Conservation (phyloP, 176 grass and related monocot genomes). For the Poa pratensis region DNA sequence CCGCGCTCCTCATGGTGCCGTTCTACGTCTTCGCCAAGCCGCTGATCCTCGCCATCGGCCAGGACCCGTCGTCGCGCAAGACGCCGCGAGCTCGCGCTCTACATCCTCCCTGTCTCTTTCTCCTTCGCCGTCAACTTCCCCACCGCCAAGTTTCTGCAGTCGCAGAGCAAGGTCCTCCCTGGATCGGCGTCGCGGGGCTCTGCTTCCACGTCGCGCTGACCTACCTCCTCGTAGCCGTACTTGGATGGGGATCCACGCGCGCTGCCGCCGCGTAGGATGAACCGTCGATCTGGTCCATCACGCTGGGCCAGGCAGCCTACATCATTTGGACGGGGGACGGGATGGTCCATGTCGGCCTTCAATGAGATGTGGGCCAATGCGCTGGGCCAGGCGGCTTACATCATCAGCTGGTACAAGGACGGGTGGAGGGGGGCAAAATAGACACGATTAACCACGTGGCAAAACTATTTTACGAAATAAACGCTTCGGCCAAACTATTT, state of each 20-base stretch:
- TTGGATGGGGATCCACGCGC: conserved; percentile 35
- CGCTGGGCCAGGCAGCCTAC: conserved; percentile 38
- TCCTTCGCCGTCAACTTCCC: background rate
- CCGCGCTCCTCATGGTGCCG: conserved; percentile 34
- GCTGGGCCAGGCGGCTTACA: conserved; percentile 44
- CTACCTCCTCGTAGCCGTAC: conserved; percentile 44
- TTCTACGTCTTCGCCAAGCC: conserved; percentile 53
- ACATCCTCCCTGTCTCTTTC: conserved; percentile 40
- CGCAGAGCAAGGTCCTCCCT: conserved; percentile 11
- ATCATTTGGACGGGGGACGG: conserved; percentile 22
- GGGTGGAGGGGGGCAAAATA: conserved; percentile 43
- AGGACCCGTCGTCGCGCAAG: conserved; percentile 55
- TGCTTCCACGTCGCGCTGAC: conserved; percentile 10
- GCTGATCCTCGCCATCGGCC: conserved; percentile 49
- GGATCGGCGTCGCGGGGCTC: background rate
- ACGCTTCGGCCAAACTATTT: no score
- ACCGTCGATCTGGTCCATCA: conserved; percentile 38
- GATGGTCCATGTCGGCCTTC: conserved; percentile 48
- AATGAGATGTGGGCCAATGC: conserved; percentile 44
- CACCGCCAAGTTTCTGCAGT: conserved; percentile 4
- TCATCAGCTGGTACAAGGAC: conserved; percentile 47
- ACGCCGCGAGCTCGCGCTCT: conserved; percentile 34
- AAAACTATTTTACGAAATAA: no score
- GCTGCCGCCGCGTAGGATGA: conserved; percentile 44
- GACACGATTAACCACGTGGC: no score